phyloP scores from a whole-genome alignment of 345 rosid species.

The Populus euphratica region DNA sequence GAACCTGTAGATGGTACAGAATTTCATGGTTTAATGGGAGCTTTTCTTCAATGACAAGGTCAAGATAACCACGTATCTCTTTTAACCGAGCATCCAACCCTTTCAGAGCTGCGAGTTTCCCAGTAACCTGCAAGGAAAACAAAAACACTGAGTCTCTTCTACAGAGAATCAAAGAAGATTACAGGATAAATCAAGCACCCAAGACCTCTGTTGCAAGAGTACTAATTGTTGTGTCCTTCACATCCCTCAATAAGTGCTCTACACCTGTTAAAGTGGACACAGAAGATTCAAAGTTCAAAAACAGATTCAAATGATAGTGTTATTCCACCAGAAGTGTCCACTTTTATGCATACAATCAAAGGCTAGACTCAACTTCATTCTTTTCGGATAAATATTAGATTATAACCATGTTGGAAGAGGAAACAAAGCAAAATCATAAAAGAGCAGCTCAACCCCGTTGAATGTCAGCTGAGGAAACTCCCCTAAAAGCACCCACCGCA shows the following conservation, averaged over 20 bases:
- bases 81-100: constrained; percentile 73
- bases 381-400: not conserved
- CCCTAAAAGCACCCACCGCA: not conserved
- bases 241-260: constrained; percentile 79
- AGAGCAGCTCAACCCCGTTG: not conserved
- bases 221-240: constrained; percentile 84
- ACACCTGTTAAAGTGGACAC: constrained; percentile 42
- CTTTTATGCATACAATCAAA: not conserved
- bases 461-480: not conserved
- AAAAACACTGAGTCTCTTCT: too few relatives aligned
- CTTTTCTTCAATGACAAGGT: constrained; percentile 68
- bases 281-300: not conserved
- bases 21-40: constrained; percentile 78
- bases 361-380: not conserved
- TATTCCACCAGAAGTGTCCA: not conserved
- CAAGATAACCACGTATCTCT: constrained; percentile 65
- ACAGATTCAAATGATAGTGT: not conserved
- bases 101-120: constrained; percentile 70
- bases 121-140: constrained; percentile 20
- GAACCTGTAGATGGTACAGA: constrained; percentile 65
- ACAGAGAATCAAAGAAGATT: too few relatives aligned
- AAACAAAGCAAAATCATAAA: not conserved
- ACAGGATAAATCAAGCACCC: too few relatives aligned
- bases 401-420: not conserved
- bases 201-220: constrained; percentile 78